Conservation (phyloP, 805 yeast species). For the Nakazawaea wickerhamii region DNA sequence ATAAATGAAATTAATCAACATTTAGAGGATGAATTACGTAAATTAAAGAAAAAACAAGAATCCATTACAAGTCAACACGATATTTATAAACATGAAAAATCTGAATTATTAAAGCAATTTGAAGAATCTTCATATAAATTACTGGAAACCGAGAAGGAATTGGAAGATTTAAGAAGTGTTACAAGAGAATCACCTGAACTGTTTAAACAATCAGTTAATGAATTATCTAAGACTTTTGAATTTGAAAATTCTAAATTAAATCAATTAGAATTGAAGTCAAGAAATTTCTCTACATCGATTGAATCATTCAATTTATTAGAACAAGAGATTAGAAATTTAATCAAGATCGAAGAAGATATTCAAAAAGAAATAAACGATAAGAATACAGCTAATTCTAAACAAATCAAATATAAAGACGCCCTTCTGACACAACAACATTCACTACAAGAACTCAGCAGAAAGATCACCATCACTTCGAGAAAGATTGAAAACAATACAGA, state of each 20-base stretch:
- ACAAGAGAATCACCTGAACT: conserved; percentile 56
- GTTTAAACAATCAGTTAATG: conserved; percentile 46
- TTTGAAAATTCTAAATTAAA: conserved; percentile 33
- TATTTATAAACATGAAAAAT: conserved; percentile 58
- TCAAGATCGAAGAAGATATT: conserved; percentile 43
- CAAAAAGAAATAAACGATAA: conserved; percentile 39
- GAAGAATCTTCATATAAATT: conserved; percentile 57
- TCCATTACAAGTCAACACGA: conserved; percentile 54
- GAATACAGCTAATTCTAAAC: conserved; percentile 33
- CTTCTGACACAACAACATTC: conserved; percentile 33
- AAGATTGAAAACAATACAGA: conserved; percentile 46
- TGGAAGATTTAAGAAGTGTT: conserved; percentile 55
- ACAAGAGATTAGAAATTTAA: conserved; percentile 37
- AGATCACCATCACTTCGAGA: conserved; percentile 39
- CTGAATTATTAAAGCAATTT: conserved; percentile 47
- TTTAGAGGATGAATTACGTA: conserved; percentile 57
- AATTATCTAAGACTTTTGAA: conserved; percentile 41
- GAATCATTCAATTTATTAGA: conserved; percentile 53
- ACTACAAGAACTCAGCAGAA: conserved; percentile 36
- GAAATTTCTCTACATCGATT: conserved; percentile 47
- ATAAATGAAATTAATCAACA: conserved; percentile 45
- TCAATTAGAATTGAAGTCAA: conserved; percentile 40
- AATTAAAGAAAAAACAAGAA: conserved; percentile 59
- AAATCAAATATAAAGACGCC: conserved; percentile 34
- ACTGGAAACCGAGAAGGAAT: conserved; percentile 50